Conservation (phyloP, 176 grass and related monocot species). For the Tuctoria greenei region DNA sequence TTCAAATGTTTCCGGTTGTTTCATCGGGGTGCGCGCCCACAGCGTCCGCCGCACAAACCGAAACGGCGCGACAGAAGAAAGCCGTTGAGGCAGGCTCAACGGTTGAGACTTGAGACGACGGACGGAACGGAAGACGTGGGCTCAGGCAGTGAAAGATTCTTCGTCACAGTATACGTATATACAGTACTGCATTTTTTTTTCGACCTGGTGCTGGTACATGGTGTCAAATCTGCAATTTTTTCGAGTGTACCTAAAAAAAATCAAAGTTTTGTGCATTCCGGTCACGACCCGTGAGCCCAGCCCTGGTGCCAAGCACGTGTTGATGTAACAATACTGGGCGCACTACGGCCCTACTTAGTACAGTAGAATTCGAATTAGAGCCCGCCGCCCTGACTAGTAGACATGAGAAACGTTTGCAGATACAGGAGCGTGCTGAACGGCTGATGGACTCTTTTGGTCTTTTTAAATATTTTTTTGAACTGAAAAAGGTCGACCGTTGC, state of each 20-base stretch:
- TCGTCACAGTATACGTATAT: no score
- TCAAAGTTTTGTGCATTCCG: no score
- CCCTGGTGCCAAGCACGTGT: not conserved
- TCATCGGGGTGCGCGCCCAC: constrained; percentile 33
- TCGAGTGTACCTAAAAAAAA: no score
- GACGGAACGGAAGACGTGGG: not conserved
- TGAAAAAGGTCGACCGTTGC: constrained; percentile 21
- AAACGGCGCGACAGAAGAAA: constrained; percentile 36
- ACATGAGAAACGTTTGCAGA: not conserved
- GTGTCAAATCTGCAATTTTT: no score
- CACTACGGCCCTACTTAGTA: not conserved
- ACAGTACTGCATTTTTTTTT: no score
- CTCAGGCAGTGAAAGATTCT: not conserved
- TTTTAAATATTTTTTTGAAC: constrained; percentile 10
- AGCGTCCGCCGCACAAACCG: constrained; percentile 36
- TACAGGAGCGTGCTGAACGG: not conserved
- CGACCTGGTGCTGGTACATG: no score
- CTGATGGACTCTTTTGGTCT: not conserved
- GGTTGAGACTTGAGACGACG: no score
- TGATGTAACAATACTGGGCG: not conserved
- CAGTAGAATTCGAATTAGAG: not conserved
- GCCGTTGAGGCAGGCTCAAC: constrained; percentile 41
- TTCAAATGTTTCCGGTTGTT: constrained; percentile 60
- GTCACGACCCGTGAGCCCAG: not conserved
- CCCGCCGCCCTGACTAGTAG: not conserved